A percentile compares a stretch with the other conserved stretches of the same genome.
These are phyloP conservation scores for Aspergillus indologenus DNA, from an alignment of 495 filamentous ascomycete genomes.

Conservation along the genomic window DNA sequence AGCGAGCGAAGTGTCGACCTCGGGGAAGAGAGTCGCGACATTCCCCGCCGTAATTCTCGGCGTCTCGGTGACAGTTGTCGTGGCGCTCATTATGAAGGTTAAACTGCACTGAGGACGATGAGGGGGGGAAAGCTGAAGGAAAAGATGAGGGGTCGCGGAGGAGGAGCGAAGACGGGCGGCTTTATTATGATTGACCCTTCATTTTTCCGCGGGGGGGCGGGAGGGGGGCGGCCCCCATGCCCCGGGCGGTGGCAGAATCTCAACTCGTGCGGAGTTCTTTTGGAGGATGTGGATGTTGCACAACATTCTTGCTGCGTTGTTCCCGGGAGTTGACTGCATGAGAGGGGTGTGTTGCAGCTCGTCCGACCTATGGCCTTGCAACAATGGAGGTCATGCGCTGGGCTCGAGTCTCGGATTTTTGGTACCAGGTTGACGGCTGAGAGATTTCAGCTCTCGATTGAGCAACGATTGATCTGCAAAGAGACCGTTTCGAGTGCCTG, in stretches of 20 bases:
- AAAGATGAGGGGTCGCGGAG: background rate
- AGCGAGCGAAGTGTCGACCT: constrained; percentile 85
- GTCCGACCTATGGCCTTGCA: background rate
- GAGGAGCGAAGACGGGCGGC: background rate
- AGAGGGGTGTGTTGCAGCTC: background rate
- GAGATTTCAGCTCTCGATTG: too few species aligned
- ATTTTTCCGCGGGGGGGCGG: background rate
- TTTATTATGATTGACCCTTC: background rate
- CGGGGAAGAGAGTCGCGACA: constrained; percentile 86
- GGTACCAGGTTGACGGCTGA: too few species aligned
- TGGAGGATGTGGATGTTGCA: background rate
- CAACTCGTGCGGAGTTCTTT: background rate
- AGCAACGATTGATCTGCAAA: too few species aligned
- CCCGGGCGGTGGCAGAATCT: constrained; percentile 6
- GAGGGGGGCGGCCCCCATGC: background rate
- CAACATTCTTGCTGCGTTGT: background rate
- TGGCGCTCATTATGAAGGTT: constrained; percentile 49
- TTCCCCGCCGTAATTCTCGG: constrained; percentile 73
- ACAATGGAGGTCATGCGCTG: background rate
- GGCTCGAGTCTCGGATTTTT: background rate
- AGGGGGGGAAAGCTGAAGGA: background rate
- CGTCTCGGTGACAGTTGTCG: constrained; percentile 38
- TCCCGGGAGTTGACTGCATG: background rate
- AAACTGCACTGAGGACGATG: background rate
- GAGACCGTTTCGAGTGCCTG: too few species aligned